Conservation (phyloP, 1,284 basidiomycete species). For the Ceratobasidium papillatum region DNA sequence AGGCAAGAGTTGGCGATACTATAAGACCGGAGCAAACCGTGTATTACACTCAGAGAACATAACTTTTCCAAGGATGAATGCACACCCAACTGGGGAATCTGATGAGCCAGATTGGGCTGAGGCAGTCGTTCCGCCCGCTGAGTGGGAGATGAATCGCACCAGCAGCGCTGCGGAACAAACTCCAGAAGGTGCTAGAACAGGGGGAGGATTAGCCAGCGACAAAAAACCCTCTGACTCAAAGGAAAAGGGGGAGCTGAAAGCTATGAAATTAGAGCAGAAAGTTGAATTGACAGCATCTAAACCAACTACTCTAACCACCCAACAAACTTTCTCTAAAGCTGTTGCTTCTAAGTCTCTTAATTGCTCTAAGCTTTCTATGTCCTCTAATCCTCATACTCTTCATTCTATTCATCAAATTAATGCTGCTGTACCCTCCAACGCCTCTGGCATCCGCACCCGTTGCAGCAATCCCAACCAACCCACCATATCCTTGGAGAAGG, state of each 20-base stretch:
- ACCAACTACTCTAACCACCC: background rate
- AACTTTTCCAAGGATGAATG: background rate
- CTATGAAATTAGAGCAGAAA: background rate
- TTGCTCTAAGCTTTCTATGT: background rate
- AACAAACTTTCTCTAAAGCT: background rate
- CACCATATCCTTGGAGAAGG: background rate
- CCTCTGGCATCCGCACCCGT: background rate
- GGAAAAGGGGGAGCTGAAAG: background rate
- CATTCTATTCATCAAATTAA: background rate
- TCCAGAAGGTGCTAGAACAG: background rate
- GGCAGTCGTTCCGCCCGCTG: slow-evolving; percentile 16
- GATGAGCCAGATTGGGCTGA: background rate
- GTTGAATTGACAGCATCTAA: background rate
- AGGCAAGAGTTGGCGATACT: slow-evolving; percentile 32
- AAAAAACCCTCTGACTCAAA: background rate
- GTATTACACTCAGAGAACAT: background rate
- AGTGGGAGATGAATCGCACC: slow-evolving; percentile 1
- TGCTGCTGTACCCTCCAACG: background rate
- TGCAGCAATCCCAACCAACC: background rate
- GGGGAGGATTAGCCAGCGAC: slow-evolving; percentile 4
- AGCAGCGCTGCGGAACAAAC: slow-evolving; percentile 1
- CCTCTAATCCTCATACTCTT: background rate
- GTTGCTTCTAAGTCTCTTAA: background rate
- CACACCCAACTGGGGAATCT: background rate
- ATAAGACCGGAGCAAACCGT: slow-evolving; percentile 3